Base-by-base conservation (phyloP, 176 grass and related monocot species). In the Oryza glaberrima region DNA sequence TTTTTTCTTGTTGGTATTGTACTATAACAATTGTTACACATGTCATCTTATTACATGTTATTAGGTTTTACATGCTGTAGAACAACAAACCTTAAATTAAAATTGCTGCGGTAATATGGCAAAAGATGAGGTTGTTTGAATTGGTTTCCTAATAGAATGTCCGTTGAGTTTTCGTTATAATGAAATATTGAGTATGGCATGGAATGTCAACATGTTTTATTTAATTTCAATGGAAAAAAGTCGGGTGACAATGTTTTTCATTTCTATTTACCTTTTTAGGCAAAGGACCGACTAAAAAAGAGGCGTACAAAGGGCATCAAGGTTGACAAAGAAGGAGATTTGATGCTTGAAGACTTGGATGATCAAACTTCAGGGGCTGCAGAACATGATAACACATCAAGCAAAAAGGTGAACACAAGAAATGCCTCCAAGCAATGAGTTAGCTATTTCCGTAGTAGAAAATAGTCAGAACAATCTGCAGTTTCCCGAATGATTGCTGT, bases 261-360 rank as follows among this genome's bases (percentile, higher is more conserved):
- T 77, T 69, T 75, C 52, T 20, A 38, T 79, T 83, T 75, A 65
- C 70, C 30, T 41, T 82, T 88, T 86, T 79, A 99, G 94, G 90
- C 92, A 25, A 99, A 96, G 86, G 97, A 99, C 77, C 70, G 94
- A 51, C 82, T 84, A 80, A 99, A 92, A 90, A 94, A 88, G 86
- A 99, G 92, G 83, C 88, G 91, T 43, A 79, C 87, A 3, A 99
- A 96, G 86, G 94, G 86, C 66, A 92, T 96, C 83, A 95, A 89
- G 68, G 94, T 94, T 64, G 97, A 96, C 90, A 91, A 78, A 77
- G 90, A 96, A 22, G 97, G 94, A 76, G 91, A 99, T 90, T 88
- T 96, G 78, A 91, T 74, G n/a, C 83, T 99, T 9, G 90, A 99
- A 81, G 94, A 99, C 9, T 90, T 96, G 17, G 87, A 88, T 86